A percentile compares a stretch with the other conserved stretches of the same genome.
These are phyloP conservation scores for Cadophora malorum DNA, from an alignment of 2,329 filamentous ascomycete genomes.

Conservation along the genomic window DNA sequence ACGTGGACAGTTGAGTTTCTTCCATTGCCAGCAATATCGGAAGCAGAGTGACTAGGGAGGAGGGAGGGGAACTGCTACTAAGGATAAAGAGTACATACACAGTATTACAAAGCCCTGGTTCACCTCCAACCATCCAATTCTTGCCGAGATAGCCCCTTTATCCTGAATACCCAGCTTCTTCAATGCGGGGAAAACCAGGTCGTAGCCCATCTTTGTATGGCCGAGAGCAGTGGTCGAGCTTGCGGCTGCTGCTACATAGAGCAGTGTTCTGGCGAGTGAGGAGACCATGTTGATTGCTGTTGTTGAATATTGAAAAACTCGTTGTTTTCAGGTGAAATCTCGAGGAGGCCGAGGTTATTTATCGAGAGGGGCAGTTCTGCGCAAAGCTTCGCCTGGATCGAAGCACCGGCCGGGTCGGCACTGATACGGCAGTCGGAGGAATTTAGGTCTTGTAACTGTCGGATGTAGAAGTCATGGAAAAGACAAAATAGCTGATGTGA, in stretches of 20 bases:
- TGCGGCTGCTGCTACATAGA: conserved; percentile 28
- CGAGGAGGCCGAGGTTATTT: background rate
- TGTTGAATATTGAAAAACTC: background rate
- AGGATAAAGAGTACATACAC: conserved; percentile 16
- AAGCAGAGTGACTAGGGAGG: background rate
- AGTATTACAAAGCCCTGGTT: conserved; percentile 29
- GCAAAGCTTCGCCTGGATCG: no score
- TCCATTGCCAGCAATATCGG: background rate
- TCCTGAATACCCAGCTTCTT: conserved; percentile 10
- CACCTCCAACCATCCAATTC: conserved; percentile 33
- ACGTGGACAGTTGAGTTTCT: background rate
- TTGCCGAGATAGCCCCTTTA: conserved; percentile 24
- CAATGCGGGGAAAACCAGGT: conserved; percentile 28
- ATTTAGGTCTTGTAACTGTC: no score
- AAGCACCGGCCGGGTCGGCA: no score
- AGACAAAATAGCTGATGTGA: no score
- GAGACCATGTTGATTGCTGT: conserved; percentile 17
- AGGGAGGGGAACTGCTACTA: background rate
- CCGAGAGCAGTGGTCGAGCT: conserved; percentile 19
- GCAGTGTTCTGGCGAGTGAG: conserved; percentile 22
- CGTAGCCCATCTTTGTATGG: conserved; percentile 34
- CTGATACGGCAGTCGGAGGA: no score
- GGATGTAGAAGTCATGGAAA: no score
- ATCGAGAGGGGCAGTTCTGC: background rate
- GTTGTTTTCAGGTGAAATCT: background rate